Base-by-base conservation (phyloP, 2,329 filamentous ascomycete species). In the Fonsecaea pedrosoi region DNA sequence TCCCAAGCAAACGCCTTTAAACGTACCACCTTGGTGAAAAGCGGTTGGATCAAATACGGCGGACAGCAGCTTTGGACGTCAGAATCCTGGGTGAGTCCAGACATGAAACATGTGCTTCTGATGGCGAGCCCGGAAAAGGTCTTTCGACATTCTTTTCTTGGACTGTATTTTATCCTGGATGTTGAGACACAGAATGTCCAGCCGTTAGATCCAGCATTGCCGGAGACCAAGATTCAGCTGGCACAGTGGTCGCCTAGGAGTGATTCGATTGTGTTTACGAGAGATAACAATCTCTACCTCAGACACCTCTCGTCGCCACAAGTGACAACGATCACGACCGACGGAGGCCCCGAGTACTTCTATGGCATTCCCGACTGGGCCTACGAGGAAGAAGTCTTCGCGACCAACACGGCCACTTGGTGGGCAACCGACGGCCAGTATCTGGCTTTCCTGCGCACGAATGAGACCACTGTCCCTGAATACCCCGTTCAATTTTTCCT, bases 321-420 rank as follows among this genome's bases (percentile, higher is more conserved):
- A 15, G 85, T 92, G 4, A 83, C 85, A 4, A 87, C 90, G 69
- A 90, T 99, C 73, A 98, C 95, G 1, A 87, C 83, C 62, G 94
- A 99, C 75, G 95, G 96, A 12, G 92, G 94, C 0, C 83, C 88
- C 0, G 89, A 98, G 73, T 87, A 95, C 67, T 99, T 99, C 79
- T 97, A 99, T 74, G 95, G 95, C 18, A 88, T 97, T 21, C 95
- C 95, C 0, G 96, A 99, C 77, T 99, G 95, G 95, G 95, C 98
- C 0, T 97, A 96, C 74, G 92, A 96, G 75, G 88, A 90, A 73
- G 92, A 96, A 77, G 92, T 96, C 2, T 92, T 98, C 69, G 78
- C 82, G 13, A 90, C 87, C 1, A 91, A 92, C 72, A 92, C 87
- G 68, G 94, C 92, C 4, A 96, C 94, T 0, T 99, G 96, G 95